Evolutionary conservation across 108 stramenopile species (phyloP), one percentile per base, ranked within the genome.

Genomic region (Seminavis robusta): DNA sequence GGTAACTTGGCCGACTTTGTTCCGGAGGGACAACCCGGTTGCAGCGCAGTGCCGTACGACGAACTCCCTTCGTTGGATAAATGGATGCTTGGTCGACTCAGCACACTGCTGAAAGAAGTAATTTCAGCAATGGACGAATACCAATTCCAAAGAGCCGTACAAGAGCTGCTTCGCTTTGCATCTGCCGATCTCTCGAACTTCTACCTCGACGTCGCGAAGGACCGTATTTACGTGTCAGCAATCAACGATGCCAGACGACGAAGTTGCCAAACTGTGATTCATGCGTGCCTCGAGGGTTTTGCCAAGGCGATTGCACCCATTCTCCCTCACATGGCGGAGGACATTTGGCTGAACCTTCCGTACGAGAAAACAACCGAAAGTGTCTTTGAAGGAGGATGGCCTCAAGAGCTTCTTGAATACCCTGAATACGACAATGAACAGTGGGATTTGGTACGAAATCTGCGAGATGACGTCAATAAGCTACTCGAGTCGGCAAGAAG

Each of bases 281-380:
- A 88, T 34, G 76, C 77, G 5, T 58, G 90, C 24, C 67, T 98
- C 20, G 87, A 95, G 53, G 91, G 88, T 17, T 77, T 97, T 45
- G 67, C 94, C 7, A 82, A 90, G 56, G 67, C 83, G 7, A 59
- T 97, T 51, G 90, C 96, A 17, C 95, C 98, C 17, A 77, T 98
- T 52, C 57, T 97, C 24, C 95, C 97, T 16, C 97, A 98, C 80
- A 92, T 98, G 86, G 94, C 96, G 16, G 97, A 99, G 71, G 98
- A 99, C 56, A 92, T 97, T 36, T 97, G 92, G 91, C 94, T 92
- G 52, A 91, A 94, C 57, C 69, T 94, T 38, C 89, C 87, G 1
- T 90, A 88, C 74, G 56, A 63, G 38, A 74, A 46, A 25, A 47
- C 68, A n/a, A 74, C 33, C 2, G 75, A 79, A 51, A 86, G 84